Conservation (phyloP, 2,329 filamentous ascomycete species). For the Rhinocladiella similis region DNA sequence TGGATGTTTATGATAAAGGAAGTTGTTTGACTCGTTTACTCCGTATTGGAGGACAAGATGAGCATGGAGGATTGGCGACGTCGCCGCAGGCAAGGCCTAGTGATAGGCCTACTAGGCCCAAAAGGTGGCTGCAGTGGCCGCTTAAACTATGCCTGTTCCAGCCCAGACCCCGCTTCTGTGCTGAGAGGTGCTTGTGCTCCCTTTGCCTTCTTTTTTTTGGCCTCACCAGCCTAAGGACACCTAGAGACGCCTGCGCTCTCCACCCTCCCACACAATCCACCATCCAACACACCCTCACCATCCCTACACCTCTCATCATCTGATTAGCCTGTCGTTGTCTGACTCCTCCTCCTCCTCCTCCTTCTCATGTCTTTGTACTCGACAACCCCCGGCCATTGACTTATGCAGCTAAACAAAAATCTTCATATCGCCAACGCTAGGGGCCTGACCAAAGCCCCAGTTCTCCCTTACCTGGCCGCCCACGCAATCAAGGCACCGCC, state of each 20-base stretch:
- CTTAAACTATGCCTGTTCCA: background rate
- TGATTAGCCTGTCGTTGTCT: background rate
- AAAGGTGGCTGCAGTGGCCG: background rate
- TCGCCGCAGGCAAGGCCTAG: background rate
- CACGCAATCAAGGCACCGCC: constrained; percentile 26
- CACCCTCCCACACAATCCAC: background rate
- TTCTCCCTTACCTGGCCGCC: constrained; percentile 10
- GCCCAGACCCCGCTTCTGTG: background rate
- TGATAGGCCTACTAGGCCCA: background rate
- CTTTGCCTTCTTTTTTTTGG: background rate
- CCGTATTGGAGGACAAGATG: background rate
- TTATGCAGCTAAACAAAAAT: constrained; percentile 18
- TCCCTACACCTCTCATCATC: background rate
- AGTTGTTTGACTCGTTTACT: background rate
- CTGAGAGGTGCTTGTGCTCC: background rate
- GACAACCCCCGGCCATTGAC: background rate
- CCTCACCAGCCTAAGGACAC: background rate
- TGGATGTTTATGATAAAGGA: constrained; percentile 1
- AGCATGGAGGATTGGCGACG: background rate
- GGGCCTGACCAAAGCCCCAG: constrained; percentile 6
- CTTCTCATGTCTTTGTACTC: background rate
- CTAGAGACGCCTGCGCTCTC: background rate
- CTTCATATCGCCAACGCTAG: background rate
- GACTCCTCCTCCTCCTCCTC: background rate
- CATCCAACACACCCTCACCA: background rate